Percentiles rank a stretch among this genome's conserved stretches.
phyloP scores from a whole-genome alignment of 2,329 filamentous ascomycete species.

The Hymenoscyphus fraxineus region DNA sequence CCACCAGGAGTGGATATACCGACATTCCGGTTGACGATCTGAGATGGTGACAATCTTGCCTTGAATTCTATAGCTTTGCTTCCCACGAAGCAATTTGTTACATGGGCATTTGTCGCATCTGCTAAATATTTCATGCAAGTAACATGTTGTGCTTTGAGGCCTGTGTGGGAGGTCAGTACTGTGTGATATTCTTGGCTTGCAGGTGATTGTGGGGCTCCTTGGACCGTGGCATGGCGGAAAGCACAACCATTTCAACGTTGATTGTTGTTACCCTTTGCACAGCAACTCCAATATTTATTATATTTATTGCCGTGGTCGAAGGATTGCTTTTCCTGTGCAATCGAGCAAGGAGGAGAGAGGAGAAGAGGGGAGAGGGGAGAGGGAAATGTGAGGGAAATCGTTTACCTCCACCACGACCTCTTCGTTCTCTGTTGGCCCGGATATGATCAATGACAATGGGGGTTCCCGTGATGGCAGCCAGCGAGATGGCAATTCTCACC shows the following conservation, averaged over 20 bases:
- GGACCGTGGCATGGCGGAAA: background rate
- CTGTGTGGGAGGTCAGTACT: conserved; percentile 34
- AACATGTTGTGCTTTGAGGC: conserved; percentile 59
- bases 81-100: conserved; percentile 49
- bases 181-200: background rate
- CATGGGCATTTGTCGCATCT: conserved; percentile 47
- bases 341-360: background rate
- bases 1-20: too few species aligned
- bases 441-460: conserved; percentile 53
- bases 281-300: background rate
- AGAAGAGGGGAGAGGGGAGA: background rate
- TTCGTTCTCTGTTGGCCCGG: conserved; percentile 48
- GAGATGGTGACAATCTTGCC: conserved; percentile 30
- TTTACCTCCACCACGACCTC: conserved; percentile 26
- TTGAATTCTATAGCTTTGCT: conserved; percentile 38
- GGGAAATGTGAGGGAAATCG: background rate
- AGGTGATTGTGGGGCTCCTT: background rate
- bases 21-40: conserved; percentile 40
- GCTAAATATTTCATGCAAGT: conserved; percentile 53
- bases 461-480: conserved; percentile 53
- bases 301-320: background rate
- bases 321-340: background rate
- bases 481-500: conserved; percentile 51
- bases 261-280: background rate
- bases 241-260: background rate